These are phyloP conservation scores for Suillus brevipes DNA, from an alignment of 768 basidiomycete genomes.

Conservation along the genomic window DNA sequence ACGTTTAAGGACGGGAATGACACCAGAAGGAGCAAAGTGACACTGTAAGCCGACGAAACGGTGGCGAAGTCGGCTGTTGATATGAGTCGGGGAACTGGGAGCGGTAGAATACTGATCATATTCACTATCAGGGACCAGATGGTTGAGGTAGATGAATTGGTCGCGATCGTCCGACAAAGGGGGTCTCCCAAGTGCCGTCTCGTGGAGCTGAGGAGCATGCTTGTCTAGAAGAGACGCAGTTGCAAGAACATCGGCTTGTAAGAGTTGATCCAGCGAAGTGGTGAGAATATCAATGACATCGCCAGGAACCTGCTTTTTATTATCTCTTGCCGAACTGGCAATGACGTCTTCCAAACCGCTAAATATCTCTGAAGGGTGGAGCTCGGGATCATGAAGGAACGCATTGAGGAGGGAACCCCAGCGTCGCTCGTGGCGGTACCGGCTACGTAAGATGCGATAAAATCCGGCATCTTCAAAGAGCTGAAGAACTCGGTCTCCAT, in stretches of 20 bases:
- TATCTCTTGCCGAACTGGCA: slow-evolving; percentile 41
- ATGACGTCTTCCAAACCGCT: slow-evolving; percentile 65
- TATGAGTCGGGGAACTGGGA: slow-evolving; percentile 39
- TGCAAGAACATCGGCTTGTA: slow-evolving; percentile 57
- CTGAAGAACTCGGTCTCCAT: slow-evolving; percentile 61
- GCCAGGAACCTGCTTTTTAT: slow-evolving; percentile 51
- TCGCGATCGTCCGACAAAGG: slow-evolving; percentile 45
- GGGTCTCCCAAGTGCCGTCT: slow-evolving; percentile 55
- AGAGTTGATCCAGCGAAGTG: slow-evolving; percentile 61
- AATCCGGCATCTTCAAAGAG: slow-evolving; percentile 86
- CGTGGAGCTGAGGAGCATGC: slow-evolving; percentile 66
- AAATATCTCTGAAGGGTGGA: slow-evolving; percentile 63
- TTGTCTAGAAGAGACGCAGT: slow-evolving; percentile 77
- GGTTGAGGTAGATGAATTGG: slow-evolving; percentile 76
- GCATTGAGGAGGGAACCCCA: slow-evolving; percentile 78
- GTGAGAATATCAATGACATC: slow-evolving; percentile 57
- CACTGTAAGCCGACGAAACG: slow-evolving; percentile 76
- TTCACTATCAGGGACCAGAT: slow-evolving; percentile 61
- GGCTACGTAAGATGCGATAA: slow-evolving; percentile 83
- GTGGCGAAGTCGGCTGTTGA: slow-evolving; percentile 52
- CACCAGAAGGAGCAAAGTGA: slow-evolving; percentile 59
- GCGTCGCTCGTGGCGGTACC: slow-evolving; percentile 71
- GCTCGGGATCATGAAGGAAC: slow-evolving; percentile 71
- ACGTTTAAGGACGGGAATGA: slow-evolving; percentile 61
- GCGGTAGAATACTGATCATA: slow-evolving; percentile 23